Evolutionary conservation across 495 filamentous ascomycete species (phyloP).

Genomic region (Glonium stellatum): DNA sequence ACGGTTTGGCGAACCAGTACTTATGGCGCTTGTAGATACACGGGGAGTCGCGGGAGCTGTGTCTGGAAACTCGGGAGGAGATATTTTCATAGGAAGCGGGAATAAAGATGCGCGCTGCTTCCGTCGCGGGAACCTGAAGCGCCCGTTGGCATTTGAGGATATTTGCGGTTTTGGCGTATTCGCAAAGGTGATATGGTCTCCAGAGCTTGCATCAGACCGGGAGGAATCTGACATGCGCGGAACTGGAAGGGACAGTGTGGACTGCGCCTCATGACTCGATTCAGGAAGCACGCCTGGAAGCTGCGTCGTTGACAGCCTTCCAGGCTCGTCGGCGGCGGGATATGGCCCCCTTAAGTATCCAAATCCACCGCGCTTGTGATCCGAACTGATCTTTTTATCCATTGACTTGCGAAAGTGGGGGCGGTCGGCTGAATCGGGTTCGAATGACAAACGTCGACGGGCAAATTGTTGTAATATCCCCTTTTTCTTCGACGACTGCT

Average conservation of each 20-base stretch:
- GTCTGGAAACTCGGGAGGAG: slow-evolving; percentile 29
- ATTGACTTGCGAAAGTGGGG: slow-evolving; percentile 27
- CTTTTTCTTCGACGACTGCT: slow-evolving; percentile 14
- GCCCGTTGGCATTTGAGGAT: slow-evolving; percentile 57
- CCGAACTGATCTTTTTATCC: slow-evolving; percentile 27
- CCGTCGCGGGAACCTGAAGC: slow-evolving; percentile 75
- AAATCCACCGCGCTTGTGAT: slow-evolving; percentile 26
- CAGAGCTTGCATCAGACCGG: slow-evolving; percentile 77
- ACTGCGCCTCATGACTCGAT: slow-evolving; percentile 58
- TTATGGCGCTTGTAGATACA: slow-evolving; percentile 40
- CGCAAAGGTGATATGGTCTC: slow-evolving; percentile 60
- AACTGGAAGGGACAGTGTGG: slow-evolving; percentile 59
- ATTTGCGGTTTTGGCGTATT: slow-evolving; percentile 55
- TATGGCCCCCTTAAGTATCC: slow-evolving; percentile 31
- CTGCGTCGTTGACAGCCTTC: slow-evolving; percentile 49
- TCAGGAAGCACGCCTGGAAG: slow-evolving; percentile 48
- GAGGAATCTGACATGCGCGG: slow-evolving; percentile 84
- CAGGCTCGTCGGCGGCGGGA: slow-evolving; percentile 64
- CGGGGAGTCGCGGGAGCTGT: slow-evolving; percentile 45
- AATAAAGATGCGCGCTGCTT: slow-evolving; percentile 82
- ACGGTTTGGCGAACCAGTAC: slow-evolving; percentile 27
- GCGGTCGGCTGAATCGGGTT: slow-evolving; percentile 18
- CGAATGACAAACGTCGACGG: slow-evolving; percentile 22
- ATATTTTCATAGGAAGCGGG: slow-evolving; percentile 64
- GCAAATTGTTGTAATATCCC: slow-evolving; percentile 22